Evolutionary conservation across 192 early-diverging fungal species (phyloP).

Genomic region (Podila epicladia): DNA sequence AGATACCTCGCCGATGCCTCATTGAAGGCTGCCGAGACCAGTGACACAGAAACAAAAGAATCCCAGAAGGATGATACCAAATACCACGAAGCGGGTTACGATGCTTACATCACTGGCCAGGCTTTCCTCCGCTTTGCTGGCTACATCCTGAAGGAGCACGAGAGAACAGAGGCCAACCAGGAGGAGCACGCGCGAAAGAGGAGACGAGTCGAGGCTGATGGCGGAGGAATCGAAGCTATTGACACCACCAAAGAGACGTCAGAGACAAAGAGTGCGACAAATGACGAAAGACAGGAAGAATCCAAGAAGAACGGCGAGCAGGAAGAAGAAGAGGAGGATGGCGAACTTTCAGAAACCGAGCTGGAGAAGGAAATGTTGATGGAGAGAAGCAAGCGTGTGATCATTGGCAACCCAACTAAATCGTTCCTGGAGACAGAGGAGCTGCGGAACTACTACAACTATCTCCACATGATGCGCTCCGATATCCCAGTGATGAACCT

Average conservation of each 20-base stretch:
- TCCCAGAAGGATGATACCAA: conserved; percentile 29
- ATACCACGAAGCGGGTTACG: conserved; percentile 93
- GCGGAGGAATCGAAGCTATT: not conserved
- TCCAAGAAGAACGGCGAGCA: not conserved
- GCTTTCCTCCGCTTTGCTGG: conserved; percentile 75
- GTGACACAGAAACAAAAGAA: not conserved
- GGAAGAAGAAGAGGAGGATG: conserved; percentile 29
- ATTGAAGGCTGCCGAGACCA: not conserved
- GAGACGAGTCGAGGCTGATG: conserved; percentile 10
- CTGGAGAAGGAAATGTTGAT: conserved; percentile 27
- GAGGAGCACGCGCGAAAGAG: conserved; percentile 23
- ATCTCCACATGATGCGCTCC: conserved; percentile 73
- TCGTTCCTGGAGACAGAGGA: conserved; percentile 26
- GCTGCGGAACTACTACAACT: conserved; percentile 59
- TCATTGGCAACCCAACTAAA: conserved; percentile 35
- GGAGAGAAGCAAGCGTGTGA: conserved; percentile 24
- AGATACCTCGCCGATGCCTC: conserved; percentile 50
- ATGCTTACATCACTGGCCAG: conserved; percentile 90
- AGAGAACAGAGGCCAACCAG: conserved; percentile 7
- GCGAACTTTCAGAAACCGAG: conserved; percentile 28
- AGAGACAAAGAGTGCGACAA: not conserved
- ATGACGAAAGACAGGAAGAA: not conserved
- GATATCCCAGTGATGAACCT: conserved; percentile 70
- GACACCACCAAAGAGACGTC: not conserved
- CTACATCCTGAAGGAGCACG: conserved; percentile 56